phyloP scores from a whole-genome alignment of 1,139 yeast genomes.

The Hemisphaericaspora xylanilytica region DNA sequence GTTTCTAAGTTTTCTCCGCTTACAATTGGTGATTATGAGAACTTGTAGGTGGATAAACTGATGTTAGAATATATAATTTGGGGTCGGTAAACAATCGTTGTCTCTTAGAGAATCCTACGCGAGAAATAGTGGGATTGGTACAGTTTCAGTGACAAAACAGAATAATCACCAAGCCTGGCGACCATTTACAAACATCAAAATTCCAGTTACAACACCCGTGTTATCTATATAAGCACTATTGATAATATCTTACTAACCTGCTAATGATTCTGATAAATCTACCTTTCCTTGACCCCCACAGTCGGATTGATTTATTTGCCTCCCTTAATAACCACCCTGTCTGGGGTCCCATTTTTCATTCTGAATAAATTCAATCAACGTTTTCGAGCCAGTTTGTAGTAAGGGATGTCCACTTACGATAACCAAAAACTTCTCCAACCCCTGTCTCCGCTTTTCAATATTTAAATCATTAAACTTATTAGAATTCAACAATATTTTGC shows the following conservation, averaged over 20 bases:
- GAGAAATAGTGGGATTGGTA: too few relatives aligned
- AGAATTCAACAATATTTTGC: constrained; percentile 65
- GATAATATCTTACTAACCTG: not conserved
- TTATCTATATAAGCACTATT: not conserved
- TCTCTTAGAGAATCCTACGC: too few relatives aligned
- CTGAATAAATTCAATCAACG: constrained; percentile 81
- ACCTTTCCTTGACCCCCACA: not conserved
- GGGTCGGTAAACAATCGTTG: not conserved
- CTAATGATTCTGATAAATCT: too few relatives aligned
- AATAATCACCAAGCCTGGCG: too few relatives aligned
- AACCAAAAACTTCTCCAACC: constrained; percentile 75
- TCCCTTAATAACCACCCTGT: constrained; percentile 18
- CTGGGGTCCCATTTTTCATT: constrained; percentile 75
- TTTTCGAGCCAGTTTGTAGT: constrained; percentile 84
- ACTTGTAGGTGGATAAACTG: too few relatives aligned
- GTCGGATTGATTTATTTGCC: too few relatives aligned
- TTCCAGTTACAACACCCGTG: not conserved
- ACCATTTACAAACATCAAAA: too few relatives aligned
- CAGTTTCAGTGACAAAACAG: too few relatives aligned
- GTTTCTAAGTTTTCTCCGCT: too few relatives aligned
- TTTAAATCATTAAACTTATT: constrained; percentile 80
- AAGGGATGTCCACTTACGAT: constrained; percentile 92
- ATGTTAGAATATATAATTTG: too few relatives aligned
- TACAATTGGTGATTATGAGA: too few relatives aligned
- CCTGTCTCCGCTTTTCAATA: constrained; percentile 80